Conservation (phyloP, 2,329 filamentous ascomycete species). For the Pseudomassariella vexata region DNA sequence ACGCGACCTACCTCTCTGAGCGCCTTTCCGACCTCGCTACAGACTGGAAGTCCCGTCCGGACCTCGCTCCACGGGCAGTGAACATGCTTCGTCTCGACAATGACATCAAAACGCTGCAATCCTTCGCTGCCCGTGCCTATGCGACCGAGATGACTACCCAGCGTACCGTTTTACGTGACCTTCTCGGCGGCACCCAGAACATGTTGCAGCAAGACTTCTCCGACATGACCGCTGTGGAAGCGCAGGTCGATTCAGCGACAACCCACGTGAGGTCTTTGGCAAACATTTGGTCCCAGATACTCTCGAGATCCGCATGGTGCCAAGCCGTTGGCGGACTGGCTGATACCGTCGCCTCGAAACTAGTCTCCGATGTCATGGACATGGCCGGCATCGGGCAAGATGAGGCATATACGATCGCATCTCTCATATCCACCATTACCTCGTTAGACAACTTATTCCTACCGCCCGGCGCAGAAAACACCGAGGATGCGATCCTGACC, state of each 20-base stretch:
- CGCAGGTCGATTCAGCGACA: slow-evolving; percentile 45
- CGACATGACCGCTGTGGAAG: slow-evolving; percentile 31
- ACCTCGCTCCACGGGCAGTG: slow-evolving; percentile 43
- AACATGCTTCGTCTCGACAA: slow-evolving; percentile 53
- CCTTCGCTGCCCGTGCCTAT: slow-evolving; percentile 58
- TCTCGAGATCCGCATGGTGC: slow-evolving; percentile 56
- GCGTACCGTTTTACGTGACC: slow-evolving; percentile 54
- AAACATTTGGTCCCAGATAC: slow-evolving; percentile 49
- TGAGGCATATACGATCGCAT: slow-evolving; percentile 56
- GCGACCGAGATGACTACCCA: slow-evolving; percentile 55
- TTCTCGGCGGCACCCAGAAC: slow-evolving; percentile 56
- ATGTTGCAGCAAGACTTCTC: slow-evolving; percentile 53
- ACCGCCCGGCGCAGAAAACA: slow-evolving; percentile 26
- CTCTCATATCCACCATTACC: slow-evolving; percentile 50
- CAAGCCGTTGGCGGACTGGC: slow-evolving; percentile 57
- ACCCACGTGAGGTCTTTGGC: slow-evolving; percentile 48
- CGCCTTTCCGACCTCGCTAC: slow-evolving; percentile 42
- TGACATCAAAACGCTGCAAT: slow-evolving; percentile 53
- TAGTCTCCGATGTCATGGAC: slow-evolving; percentile 57
- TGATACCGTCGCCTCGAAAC: slow-evolving; percentile 53
- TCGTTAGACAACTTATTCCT: slow-evolving; percentile 56
- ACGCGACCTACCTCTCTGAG: slow-evolving; percentile 58
- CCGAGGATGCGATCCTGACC: slow-evolving; percentile 38
- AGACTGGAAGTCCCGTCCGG: slow-evolving; percentile 47
- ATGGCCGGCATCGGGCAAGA: slow-evolving; percentile 57